phyloP scores from a whole-genome alignment of 23 red algal species.

The Gracilaria domingensis region DNA sequence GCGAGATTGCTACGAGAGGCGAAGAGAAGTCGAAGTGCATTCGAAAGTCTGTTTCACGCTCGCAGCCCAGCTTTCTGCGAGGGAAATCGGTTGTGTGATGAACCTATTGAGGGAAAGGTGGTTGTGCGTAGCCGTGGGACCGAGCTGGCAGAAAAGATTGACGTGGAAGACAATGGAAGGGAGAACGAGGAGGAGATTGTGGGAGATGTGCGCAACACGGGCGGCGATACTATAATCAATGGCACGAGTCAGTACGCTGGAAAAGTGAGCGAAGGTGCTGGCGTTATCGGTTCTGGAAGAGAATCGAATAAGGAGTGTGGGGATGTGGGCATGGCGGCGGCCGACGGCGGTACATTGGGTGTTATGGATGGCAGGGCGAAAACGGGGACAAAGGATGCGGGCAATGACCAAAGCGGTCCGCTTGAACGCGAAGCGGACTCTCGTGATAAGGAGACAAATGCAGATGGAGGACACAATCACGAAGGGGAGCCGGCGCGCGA shows the following conservation, averaged over 20 bases:
- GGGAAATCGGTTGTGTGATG: not conserved
- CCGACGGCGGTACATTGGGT: not conserved
- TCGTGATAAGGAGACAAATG: not conserved
- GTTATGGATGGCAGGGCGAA: not conserved
- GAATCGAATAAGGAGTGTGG: no score
- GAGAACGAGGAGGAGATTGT: not conserved
- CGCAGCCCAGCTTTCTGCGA: not conserved
- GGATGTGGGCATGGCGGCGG: not conserved
- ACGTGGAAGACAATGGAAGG: not conserved
- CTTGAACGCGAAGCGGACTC: not conserved
- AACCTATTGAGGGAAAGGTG: not conserved
- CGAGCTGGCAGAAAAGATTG: not conserved
- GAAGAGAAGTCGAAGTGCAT: not conserved
- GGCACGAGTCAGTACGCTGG: not conserved
- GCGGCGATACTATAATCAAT: not conserved
- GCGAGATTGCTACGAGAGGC: not conserved
- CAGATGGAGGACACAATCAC: not conserved
- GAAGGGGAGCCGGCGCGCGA: not conserved
- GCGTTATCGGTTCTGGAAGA: no score
- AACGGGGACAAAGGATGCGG: not conserved
- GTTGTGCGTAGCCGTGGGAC: not conserved
- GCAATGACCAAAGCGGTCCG: not conserved
- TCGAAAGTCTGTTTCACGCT: conserved; percentile 13
- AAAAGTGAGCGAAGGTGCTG: not conserved
- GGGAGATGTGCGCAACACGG: not conserved